Percentiles rank a stretch among this genome's conserved stretches.
phyloP scores from a whole-genome alignment of 352 stramenopile species.

The Pythium rishiriense region DNA sequence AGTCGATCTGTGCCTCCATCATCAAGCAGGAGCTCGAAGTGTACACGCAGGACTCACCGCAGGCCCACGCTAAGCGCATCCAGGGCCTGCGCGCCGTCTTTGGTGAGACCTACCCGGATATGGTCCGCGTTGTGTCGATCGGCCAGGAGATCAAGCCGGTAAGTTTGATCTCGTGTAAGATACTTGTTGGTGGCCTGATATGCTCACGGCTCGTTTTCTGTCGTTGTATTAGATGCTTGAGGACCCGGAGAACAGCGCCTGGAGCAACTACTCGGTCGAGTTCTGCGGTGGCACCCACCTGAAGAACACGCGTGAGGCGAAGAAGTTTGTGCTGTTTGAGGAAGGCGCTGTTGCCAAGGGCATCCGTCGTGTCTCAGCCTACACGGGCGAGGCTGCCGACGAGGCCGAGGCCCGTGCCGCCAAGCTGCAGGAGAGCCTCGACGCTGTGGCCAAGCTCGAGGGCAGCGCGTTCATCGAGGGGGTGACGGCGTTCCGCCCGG shows the following conservation, averaged over 20 bases:
- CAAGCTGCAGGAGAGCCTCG: conserved; percentile 74
- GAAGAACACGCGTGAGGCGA: conserved; percentile 94
- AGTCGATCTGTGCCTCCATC: conserved; percentile 87
- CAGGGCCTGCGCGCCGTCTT: conserved; percentile 97
- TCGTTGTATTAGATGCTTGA: conserved; percentile 50
- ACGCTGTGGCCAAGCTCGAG: conserved; percentile 73
- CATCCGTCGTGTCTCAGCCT: conserved; percentile 95
- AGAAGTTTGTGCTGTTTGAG: conserved; percentile 97
- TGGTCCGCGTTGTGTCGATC: conserved; percentile 96
- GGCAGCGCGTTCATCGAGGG: conserved; percentile 82
- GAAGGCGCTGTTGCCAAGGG: conserved; percentile 97
- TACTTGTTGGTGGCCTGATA: neutral
- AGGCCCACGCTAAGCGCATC: conserved; percentile 94
- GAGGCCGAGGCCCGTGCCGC: conserved; percentile 86
- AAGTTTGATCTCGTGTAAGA: conserved; percentile 1
- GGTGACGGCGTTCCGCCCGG: conserved; percentile 90
- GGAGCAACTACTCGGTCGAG: conserved; percentile 95
- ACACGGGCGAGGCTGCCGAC: conserved; percentile 89
- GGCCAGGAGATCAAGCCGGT: conserved; percentile 71
- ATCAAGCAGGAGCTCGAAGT: conserved; percentile 92
- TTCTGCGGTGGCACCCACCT: conserved; percentile 99
- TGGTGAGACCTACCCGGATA: conserved; percentile 99
- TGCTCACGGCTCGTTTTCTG: neutral
- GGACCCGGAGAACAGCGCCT: conserved; percentile 88
- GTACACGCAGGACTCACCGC: conserved; percentile 90